These are phyloP conservation scores for Melampsora abietis-canadensis DNA, from an alignment of 1,284 basidiomycete genomes.

Conservation along the genomic window DNA sequence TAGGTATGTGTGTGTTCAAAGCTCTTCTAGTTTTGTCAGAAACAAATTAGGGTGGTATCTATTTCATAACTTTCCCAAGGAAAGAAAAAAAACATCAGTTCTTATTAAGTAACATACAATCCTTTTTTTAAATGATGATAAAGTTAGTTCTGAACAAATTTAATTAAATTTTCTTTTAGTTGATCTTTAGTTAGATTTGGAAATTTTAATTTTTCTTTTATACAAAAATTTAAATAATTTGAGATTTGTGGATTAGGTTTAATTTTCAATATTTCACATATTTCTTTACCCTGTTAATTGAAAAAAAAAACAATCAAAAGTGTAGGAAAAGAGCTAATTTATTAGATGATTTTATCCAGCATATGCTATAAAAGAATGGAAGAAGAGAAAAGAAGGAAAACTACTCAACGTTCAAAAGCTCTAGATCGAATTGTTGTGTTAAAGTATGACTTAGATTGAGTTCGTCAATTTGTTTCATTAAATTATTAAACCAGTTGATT, in stretches of 20 bases:
- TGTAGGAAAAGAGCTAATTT: too few relatives aligned
- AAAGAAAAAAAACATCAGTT: too few relatives aligned
- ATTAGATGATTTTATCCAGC: neutral
- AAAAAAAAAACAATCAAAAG: neutral
- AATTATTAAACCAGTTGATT: slow-evolving; percentile 16
- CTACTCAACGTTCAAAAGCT: slow-evolving; percentile 20
- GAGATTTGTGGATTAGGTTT: slow-evolving; percentile 25
- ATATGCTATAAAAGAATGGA: neutral
- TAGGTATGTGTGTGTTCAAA: too few relatives aligned
- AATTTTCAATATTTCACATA: slow-evolving; percentile 23
- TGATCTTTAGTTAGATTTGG: slow-evolving; percentile 20
- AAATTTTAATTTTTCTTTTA: slow-evolving; percentile 22
- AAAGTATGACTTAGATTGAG: slow-evolving; percentile 13
- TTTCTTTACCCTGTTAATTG: slow-evolving; percentile 26
- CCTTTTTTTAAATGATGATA: too few relatives aligned
- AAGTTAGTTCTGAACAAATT: neutral
- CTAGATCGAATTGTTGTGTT: slow-evolving; percentile 19
- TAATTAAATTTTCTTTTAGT: slow-evolving; percentile 1
- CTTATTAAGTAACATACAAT: too few relatives aligned
- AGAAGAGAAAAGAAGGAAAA: neutral
- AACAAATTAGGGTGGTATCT: too few relatives aligned
- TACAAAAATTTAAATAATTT: slow-evolving; percentile 5
- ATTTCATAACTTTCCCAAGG: too few relatives aligned
- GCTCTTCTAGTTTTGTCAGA: too few relatives aligned
- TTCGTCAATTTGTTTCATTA: slow-evolving; percentile 10